A percentile compares a stretch with the other conserved stretches of the same genome.
Evolutionary conservation across 805 yeast species (phyloP).

Genomic region (Blastobotrys chiropterorum): DNA sequence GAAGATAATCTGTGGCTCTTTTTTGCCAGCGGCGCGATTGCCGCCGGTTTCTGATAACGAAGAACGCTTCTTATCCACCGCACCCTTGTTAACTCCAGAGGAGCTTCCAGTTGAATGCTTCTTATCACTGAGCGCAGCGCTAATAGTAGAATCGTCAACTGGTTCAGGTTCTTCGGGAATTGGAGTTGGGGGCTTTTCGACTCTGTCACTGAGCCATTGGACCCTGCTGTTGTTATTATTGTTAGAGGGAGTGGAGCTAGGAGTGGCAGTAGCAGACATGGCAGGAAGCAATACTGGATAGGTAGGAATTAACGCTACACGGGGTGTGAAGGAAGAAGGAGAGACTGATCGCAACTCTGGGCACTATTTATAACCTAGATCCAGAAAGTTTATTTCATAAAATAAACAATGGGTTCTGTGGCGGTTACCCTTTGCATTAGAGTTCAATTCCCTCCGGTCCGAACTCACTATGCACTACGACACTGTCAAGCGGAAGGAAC

Average conservation of each 20-base stretch:
- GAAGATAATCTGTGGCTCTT: background rate
- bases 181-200: background rate
- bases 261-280: background rate
- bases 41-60: too few species aligned
- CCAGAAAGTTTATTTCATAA: background rate
- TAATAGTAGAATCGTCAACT: background rate
- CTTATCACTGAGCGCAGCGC: background rate
- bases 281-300: background rate
- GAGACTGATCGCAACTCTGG: too few species aligned
- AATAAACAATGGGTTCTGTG: background rate
- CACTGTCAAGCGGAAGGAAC: background rate
- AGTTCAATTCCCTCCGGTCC: too few species aligned
- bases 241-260: background rate
- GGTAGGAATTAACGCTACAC: background rate
- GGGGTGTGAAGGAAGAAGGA: too few species aligned
- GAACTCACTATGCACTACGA: too few species aligned
- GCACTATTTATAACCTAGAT: too few species aligned
- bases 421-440: too few species aligned
- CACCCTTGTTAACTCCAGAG: too few species aligned
- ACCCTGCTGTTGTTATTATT: background rate
- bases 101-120: too few species aligned
- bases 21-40: too few species aligned
- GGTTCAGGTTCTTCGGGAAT: background rate
- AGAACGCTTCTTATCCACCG: background rate
- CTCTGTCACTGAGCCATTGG: background rate